These are phyloP conservation scores for Achaetomium macrosporum DNA, from an alignment of 2,329 filamentous ascomycete species.

Conservation along the genomic window DNA sequence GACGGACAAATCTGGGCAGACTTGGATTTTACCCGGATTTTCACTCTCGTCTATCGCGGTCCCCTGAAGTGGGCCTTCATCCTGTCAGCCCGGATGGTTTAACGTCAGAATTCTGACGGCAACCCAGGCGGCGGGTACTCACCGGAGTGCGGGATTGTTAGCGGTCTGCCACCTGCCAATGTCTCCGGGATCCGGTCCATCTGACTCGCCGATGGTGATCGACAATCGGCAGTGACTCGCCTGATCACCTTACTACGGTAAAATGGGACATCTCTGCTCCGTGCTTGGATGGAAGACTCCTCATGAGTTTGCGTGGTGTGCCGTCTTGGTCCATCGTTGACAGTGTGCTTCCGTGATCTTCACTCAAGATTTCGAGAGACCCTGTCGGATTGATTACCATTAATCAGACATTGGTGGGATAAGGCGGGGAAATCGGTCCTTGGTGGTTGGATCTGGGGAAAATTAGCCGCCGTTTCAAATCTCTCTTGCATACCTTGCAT, in stretches of 20 bases:
- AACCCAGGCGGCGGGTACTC: neutral
- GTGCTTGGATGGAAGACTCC: neutral
- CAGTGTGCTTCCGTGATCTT: conserved; percentile 22
- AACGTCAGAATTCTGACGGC: neutral
- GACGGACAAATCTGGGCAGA: conserved; percentile 13
- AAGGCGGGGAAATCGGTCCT: conserved; percentile 8
- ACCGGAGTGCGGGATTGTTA: neutral
- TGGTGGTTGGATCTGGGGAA: conserved; percentile 20
- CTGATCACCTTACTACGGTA: conserved; percentile 19
- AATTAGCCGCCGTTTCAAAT: conserved; percentile 29
- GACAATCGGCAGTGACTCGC: conserved; percentile 14
- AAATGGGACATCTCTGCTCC: conserved; percentile 12
- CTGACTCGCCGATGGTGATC: conserved; percentile 18
- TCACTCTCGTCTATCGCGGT: conserved; percentile 22
- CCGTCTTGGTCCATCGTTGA: conserved; percentile 2
- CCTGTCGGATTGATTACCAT: conserved; percentile 23
- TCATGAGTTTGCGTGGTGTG: conserved; percentile 8
- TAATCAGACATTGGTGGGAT: conserved; percentile 17
- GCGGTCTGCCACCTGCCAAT: neutral
- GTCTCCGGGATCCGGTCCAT: neutral
- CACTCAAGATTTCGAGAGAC: conserved; percentile 23
- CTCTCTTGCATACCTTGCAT: conserved; percentile 10
- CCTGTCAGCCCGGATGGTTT: conserved; percentile 17
- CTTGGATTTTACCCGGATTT: conserved; percentile 25
- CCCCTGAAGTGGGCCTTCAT: conserved; percentile 12